Evolutionary conservation across 345 rosid species (phyloP).

Genomic region (Fremontodendron californicum): DNA sequence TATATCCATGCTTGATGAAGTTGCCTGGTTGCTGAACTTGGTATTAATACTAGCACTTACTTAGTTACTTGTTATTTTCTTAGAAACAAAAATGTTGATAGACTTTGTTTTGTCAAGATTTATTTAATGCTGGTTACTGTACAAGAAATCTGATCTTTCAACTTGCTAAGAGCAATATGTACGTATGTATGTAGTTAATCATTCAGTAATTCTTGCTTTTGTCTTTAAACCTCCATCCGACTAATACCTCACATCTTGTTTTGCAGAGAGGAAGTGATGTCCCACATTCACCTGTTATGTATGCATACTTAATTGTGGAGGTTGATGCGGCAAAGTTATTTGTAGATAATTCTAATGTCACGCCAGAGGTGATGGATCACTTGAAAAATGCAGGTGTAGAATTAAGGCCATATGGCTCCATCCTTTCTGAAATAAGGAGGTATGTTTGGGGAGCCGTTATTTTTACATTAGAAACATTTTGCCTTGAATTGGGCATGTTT

Average conservation of each 20-base stretch:
- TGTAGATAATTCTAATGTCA: conserved; percentile 66
- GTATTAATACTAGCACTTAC: conserved; percentile 31
- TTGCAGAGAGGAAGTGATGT: conserved; percentile 93
- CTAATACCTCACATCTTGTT: conserved; percentile 10
- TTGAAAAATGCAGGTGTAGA: conserved; percentile 63
- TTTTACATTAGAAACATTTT: background rate
- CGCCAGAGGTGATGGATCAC: conserved; percentile 65
- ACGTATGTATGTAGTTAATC: background rate
- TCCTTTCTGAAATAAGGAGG: conserved; percentile 81
- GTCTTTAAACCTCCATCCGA: background rate
- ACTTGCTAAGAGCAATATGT: background rate
- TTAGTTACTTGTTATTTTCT: background rate
- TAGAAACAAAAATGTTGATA: background rate
- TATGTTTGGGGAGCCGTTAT: conserved; percentile 15
- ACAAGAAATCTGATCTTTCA: conserved; percentile 7
- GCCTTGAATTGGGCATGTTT: background rate
- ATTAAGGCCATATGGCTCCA: conserved; percentile 64
- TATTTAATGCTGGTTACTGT: conserved; percentile 9
- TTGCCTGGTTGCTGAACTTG: conserved; percentile 94
- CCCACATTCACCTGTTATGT: conserved; percentile 96
- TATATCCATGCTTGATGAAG: conserved; percentile 93
- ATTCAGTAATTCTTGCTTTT: conserved; percentile 4
- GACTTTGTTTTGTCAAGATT: background rate
- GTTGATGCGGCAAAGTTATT: conserved; percentile 62
- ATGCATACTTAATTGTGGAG: conserved; percentile 80